These are phyloP conservation scores for Pythium myriotylum DNA, from an alignment of 352 stramenopile species.

Conservation along the genomic window DNA sequence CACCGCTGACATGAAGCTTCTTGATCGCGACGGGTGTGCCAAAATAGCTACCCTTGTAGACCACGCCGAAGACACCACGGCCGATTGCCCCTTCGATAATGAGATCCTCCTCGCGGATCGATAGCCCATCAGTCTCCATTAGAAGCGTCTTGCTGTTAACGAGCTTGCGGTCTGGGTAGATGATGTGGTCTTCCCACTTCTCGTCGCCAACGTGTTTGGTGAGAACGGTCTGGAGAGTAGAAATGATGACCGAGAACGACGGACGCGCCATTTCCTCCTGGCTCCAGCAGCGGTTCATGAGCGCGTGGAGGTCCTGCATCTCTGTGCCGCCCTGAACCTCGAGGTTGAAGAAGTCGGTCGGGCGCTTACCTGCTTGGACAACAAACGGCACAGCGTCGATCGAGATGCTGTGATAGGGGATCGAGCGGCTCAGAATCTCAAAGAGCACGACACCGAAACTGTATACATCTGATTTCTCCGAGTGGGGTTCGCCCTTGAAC, in stretches of 20 bases:
- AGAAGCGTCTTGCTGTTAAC: slow-evolving; percentile 49
- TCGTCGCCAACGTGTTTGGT: slow-evolving; percentile 71
- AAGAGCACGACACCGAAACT: slow-evolving; percentile 87
- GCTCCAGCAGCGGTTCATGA: slow-evolving; percentile 86
- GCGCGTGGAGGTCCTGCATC: slow-evolving; percentile 64
- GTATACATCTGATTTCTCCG: slow-evolving; percentile 90
- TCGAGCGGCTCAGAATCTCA: slow-evolving; percentile 59
- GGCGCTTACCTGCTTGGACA: slow-evolving; percentile 75
- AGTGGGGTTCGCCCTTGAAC: slow-evolving; percentile 86
- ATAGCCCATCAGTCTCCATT: slow-evolving; percentile 66
- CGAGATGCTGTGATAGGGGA: slow-evolving; percentile 80
- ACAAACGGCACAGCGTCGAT: slow-evolving; percentile 84
- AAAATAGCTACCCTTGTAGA: slow-evolving; percentile 87
- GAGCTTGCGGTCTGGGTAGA: slow-evolving; percentile 79
- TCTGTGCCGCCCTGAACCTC: slow-evolving; percentile 46
- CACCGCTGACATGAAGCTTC: slow-evolving; percentile 76
- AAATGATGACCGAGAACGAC: slow-evolving; percentile 85
- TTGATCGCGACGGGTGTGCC: slow-evolving; percentile 83
- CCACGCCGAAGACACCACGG: slow-evolving; percentile 78
- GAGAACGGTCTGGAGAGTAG: slow-evolving; percentile 66
- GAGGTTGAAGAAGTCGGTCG: slow-evolving; percentile 72
- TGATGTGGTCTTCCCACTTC: slow-evolving; percentile 85
- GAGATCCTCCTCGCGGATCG: slow-evolving; percentile 79
- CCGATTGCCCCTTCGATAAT: slow-evolving; percentile 71
- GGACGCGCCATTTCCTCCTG: slow-evolving; percentile 65